Conservation (phyloP, 2,329 filamentous ascomycete genomes). For the Talaromyces sp. region DNA sequence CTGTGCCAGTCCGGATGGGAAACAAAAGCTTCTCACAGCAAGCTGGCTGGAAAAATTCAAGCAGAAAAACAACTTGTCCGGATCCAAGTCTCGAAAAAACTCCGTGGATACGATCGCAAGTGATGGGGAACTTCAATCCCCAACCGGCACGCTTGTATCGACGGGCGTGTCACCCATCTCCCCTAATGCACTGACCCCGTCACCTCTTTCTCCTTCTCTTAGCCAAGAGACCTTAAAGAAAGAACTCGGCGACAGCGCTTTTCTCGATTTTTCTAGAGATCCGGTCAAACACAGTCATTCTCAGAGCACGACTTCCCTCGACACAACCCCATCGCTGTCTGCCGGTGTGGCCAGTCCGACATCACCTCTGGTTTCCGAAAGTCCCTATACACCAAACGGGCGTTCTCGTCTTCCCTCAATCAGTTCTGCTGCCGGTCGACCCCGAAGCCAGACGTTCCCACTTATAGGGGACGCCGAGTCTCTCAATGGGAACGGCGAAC, state of each 20-base stretch:
- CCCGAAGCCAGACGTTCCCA: constrained; percentile 84
- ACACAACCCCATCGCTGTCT: constrained; percentile 64
- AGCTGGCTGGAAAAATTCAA: constrained; percentile 95
- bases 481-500: constrained; percentile 44
- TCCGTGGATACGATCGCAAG: constrained; percentile 51
- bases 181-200: constrained; percentile 59
- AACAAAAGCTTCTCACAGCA: constrained; percentile 64
- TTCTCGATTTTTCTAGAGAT: constrained; percentile 57
- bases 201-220: constrained; percentile 64
- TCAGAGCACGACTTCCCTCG: constrained; percentile 61
- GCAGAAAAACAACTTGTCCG: constrained; percentile 67
- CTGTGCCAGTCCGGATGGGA: constrained; percentile 65
- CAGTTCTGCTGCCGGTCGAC: constrained; percentile 60
- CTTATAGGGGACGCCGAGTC: constrained; percentile 48
- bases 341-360: constrained; percentile 67
- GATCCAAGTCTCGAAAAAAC: constrained; percentile 51
- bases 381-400: constrained; percentile 58
- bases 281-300: constrained; percentile 60
- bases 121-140: constrained; percentile 60
- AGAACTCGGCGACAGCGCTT: constrained; percentile 50
- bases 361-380: constrained; percentile 73
- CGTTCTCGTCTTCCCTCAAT: constrained; percentile 46
- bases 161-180: constrained; percentile 68
- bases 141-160: constrained; percentile 56
- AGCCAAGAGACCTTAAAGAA: constrained; percentile 65